These are phyloP conservation scores for Solanum peruvianum DNA, from an alignment of 257 asterid species.

Conservation along the genomic window DNA sequence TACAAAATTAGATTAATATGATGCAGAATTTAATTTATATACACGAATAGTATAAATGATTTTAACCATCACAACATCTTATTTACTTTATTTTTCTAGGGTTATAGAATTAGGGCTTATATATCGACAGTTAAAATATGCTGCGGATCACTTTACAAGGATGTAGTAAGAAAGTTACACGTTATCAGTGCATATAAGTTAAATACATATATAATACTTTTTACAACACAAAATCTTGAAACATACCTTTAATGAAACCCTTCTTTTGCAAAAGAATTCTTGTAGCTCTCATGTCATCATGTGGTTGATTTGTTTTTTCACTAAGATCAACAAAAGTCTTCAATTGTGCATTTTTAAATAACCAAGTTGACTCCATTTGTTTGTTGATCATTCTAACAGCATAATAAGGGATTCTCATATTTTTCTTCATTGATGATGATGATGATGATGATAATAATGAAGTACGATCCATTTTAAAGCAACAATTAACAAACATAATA, in stretches of 20 bases:
- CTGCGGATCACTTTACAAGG: accelerated
- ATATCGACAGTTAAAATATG: no score
- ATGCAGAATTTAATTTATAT: not conserved
- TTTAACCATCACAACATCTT: not conserved
- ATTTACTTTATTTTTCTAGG: not conserved
- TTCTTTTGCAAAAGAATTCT: conserved; percentile 14
- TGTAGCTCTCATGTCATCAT: not conserved
- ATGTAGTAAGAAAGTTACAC: not conserved
- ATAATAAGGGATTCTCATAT: conserved; percentile 31
- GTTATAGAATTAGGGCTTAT: not conserved
- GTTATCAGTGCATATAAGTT: not conserved
- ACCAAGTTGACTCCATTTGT: conserved; percentile 75
- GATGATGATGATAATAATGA: not conserved
- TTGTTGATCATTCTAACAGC: conserved; percentile 65
- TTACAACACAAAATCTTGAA: not conserved
- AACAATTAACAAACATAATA: conserved; percentile 34
- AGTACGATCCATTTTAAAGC: conserved; percentile 18
- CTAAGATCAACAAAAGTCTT: conserved; percentile 3
- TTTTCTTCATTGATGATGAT: not conserved
- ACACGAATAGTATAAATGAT: not conserved
- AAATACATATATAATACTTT: not conserved
- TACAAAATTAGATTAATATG: not conserved
- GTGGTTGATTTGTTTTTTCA: conserved; percentile 1
- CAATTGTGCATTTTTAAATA: conserved; percentile 32
- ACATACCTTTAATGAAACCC: conserved; percentile 26